Conservation (phyloP, 2,329 filamentous ascomycete genomes). For the Teratosphaeria viscida region DNA sequence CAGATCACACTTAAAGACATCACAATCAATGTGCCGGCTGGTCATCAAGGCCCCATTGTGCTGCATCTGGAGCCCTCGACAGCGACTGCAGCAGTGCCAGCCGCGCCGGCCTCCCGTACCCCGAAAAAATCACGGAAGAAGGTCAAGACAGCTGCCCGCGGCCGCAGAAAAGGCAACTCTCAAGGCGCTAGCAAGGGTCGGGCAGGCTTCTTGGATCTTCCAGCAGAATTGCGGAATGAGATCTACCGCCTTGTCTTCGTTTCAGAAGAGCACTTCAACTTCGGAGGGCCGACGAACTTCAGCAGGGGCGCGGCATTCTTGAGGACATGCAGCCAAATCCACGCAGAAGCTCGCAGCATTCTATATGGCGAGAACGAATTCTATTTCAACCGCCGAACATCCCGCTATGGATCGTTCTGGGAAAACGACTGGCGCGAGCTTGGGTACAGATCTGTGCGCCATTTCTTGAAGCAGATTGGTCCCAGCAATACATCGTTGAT, state of each 20-base stretch:
- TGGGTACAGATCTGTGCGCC: constrained; percentile 35
- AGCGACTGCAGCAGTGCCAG: background rate
- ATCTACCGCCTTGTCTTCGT: constrained; percentile 37
- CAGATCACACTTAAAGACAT: constrained; percentile 24
- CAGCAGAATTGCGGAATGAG: constrained; percentile 37
- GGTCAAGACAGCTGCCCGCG: background rate
- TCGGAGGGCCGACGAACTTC: constrained; percentile 28
- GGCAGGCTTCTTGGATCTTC: constrained; percentile 27
- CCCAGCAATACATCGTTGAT: constrained; percentile 36
- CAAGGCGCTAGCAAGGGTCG: background rate
- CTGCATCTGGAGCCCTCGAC: constrained; percentile 28
- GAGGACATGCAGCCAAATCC: constrained; percentile 35
- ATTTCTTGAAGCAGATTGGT: constrained; percentile 38
- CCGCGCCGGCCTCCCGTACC: background rate
- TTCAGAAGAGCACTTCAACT: constrained; percentile 23
- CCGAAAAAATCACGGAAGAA: background rate
- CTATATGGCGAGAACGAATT: constrained; percentile 43
- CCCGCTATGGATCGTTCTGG: constrained; percentile 29
- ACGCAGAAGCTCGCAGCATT: constrained; percentile 36
- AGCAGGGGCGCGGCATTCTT: constrained; percentile 35
- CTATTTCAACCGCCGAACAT: constrained; percentile 31
- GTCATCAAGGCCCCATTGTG: constrained; percentile 35
- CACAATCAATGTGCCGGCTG: constrained; percentile 37
- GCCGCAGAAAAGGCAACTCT: background rate
- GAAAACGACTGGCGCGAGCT: constrained; percentile 34